These are phyloP conservation scores for Noccaea caerulescens DNA, from an alignment of 345 rosid genomes.

Conservation along the genomic window DNA sequence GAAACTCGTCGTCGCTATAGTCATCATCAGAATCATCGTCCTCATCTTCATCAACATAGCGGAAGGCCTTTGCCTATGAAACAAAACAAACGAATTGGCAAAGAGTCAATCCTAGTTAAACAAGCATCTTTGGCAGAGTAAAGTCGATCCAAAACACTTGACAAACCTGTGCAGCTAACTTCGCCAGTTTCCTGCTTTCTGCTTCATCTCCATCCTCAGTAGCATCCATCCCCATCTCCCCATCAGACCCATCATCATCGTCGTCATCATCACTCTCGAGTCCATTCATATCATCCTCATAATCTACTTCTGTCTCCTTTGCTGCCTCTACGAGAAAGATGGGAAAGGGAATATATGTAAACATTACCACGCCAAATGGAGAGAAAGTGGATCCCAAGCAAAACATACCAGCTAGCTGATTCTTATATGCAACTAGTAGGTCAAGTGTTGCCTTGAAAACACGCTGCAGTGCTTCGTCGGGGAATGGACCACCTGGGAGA, in stretches of 20 bases:
- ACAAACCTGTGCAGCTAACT: conserved; percentile 89
- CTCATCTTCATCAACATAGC: conserved; percentile 59
- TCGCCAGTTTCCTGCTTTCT: conserved; percentile 73
- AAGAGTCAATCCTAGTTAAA: conserved; percentile 1
- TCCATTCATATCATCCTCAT: conserved; percentile 95
- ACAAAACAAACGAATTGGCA: conserved; percentile 1
- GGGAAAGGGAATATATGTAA: conserved; percentile 13
- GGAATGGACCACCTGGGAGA: conserved; percentile 84
- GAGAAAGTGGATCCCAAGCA: conserved; percentile 15
- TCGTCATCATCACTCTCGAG: conserved; percentile 86
- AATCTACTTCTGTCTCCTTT: conserved; percentile 77
- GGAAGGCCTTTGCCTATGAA: conserved; percentile 69
- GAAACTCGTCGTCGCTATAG: conserved; percentile 89
- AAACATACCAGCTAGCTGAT: conserved; percentile 89
- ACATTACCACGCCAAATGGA: conserved; percentile 13
- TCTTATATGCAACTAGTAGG: conserved; percentile 84
- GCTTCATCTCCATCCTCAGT: conserved; percentile 97
- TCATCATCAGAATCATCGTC: conserved; percentile 80
- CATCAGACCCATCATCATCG: conserved; percentile 82
- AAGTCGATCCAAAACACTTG: conserved; percentile 13
- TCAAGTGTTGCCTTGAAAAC: conserved; percentile 86
- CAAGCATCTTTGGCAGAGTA: background rate
- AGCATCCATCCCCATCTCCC: conserved; percentile 95
- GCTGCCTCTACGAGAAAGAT: conserved; percentile 68
- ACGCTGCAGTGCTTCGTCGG: conserved; percentile 86